Base-by-base conservation (phyloP, 257 asterid species). In the Solanum chiquidenum region DNA sequence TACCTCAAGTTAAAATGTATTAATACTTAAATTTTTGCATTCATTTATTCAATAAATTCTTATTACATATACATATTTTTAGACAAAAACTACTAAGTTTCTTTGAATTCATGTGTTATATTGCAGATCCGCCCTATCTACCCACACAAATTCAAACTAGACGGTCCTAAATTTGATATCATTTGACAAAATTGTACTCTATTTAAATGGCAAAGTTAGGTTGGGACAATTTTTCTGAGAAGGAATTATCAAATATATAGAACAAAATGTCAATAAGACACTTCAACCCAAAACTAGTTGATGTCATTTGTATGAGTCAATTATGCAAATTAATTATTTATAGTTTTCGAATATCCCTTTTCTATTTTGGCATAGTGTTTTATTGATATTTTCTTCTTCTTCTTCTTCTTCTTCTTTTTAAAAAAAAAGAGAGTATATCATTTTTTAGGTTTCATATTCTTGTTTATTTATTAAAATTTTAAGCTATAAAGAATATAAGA, bases 61-160 rank as follows among this genome's bases (percentile, higher is more conserved):
- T 52, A 2, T 5, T 18, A 55, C 64, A 55, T 55, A 55, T 55
- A 21, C 3, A 68, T 12, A 13, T 12, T 14, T 7, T 14, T 31
- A 69, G 12, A 69, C 2, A 69, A 33, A 72, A 72, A 16, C 0
- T 33, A 33, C 4, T 33, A 3, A 68, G 1, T 29, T 68, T 0
- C 4, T 0, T 1, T 68, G 10, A 29, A 68, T 29, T 21, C 25
- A 16, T 5, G 21, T 33, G 11, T 71, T 2, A 16, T 71, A 71
- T 2, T 16, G 6, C 4, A 2, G 13, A 71, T 31, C n/a, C 42
- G 0, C 25, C 75, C 9, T 0, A 0, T 27, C 20, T 7, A 1
- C 11, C 21, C 0, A 0, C 12, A 33, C 13, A 72, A 34, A 33
- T 34, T 76, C 60, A 40, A 76, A 12, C n/a, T 6, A 76, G 83